These are phyloP conservation scores for Neurospora sp. DNA, from an alignment of 495 filamentous ascomycete genomes.

Conservation along the genomic window DNA sequence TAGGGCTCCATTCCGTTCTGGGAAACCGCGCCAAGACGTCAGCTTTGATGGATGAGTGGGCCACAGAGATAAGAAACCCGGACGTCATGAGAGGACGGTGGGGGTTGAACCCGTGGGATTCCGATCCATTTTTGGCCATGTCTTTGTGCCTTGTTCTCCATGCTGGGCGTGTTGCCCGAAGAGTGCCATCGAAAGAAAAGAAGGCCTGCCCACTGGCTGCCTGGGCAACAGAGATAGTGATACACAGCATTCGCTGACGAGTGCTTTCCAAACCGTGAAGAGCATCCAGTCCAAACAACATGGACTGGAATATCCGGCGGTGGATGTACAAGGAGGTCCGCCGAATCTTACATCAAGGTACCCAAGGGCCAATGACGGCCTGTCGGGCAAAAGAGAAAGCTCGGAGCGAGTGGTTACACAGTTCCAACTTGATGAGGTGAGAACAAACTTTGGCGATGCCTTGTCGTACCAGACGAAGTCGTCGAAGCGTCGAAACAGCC, in stretches of 20 bases:
- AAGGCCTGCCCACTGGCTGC: no score
- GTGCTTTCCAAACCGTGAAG: no score
- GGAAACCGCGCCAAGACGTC: conserved; percentile 9
- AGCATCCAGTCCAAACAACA: no score
- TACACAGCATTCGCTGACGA: no score
- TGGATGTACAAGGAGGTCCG: background rate
- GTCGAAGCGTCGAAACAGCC: background rate
- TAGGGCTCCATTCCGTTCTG: conserved; percentile 11
- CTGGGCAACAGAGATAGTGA: no score
- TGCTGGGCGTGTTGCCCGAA: background rate
- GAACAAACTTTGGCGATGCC: background rate
- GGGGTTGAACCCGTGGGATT: conserved; percentile 8
- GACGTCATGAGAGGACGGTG: conserved; percentile 6
- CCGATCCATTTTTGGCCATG: conserved; percentile 4
- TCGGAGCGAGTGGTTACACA: background rate
- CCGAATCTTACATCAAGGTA: background rate
- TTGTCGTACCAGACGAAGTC: background rate
- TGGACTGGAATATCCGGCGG: no score
- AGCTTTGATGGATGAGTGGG: conserved; percentile 4
- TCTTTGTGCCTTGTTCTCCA: background rate
- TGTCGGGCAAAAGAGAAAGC: background rate
- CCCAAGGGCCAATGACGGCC: background rate
- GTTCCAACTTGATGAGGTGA: background rate
- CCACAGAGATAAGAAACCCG: conserved; percentile 15
- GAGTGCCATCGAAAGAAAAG: background rate